phyloP scores from a whole-genome alignment of 2,329 filamentous ascomycete species.

The Pseudogymnoascus sp. region DNA sequence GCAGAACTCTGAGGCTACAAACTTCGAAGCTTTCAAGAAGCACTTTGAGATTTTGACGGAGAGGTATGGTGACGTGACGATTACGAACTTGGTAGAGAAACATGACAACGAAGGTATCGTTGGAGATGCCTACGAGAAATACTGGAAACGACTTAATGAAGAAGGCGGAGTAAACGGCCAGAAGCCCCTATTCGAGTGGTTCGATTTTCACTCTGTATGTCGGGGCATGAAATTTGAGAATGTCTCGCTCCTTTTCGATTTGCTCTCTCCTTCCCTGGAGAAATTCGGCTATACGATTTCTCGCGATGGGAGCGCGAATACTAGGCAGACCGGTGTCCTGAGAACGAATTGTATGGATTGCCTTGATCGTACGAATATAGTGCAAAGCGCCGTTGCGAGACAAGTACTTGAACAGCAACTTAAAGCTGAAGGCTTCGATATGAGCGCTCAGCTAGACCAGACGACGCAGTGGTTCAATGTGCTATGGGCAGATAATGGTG shows the following conservation, averaged over 20 bases:
- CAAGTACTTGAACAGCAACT: constrained; percentile 76
- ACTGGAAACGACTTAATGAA: constrained; percentile 60
- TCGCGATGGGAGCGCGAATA: constrained; percentile 36
- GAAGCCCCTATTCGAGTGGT: constrained; percentile 78
- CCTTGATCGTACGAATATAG: constrained; percentile 90
- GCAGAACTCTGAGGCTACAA: constrained; percentile 73
- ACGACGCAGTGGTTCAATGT: constrained; percentile 91
- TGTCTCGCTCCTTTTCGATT: constrained; percentile 70
- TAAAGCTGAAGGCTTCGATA: constrained; percentile 65
- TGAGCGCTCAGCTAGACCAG: constrained; percentile 69
- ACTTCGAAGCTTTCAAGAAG: constrained; percentile 67
- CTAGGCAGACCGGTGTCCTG: constrained; percentile 66
- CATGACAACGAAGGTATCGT: constrained; percentile 74
- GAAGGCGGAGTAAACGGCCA: constrained; percentile 43
- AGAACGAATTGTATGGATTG: constrained; percentile 99
- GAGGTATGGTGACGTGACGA: constrained; percentile 70
- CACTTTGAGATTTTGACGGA: constrained; percentile 68
- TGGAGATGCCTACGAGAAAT: constrained; percentile 69
- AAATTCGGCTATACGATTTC: constrained; percentile 63
- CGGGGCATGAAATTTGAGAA: constrained; percentile 98
- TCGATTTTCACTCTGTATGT: constrained; percentile 90
- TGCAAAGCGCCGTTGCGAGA: constrained; percentile 84
- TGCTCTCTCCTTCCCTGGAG: constrained; percentile 60
- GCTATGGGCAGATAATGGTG: constrained; percentile 95
- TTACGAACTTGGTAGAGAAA: constrained; percentile 83